Base-by-base conservation (phyloP, 2,329 filamentous ascomycete species). In the Plenodomus tracheiphilus region DNA sequence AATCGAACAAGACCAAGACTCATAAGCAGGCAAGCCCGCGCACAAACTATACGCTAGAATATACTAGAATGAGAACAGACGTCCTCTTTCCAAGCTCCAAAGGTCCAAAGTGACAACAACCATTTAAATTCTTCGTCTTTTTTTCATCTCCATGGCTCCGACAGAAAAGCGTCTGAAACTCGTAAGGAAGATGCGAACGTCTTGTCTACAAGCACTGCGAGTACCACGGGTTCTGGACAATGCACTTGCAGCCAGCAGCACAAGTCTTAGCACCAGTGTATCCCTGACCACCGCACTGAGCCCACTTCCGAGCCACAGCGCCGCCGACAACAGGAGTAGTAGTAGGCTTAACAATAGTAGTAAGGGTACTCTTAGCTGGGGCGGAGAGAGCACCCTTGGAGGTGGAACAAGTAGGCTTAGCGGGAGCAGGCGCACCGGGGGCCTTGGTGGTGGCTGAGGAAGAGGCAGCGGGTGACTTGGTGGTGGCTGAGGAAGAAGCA, bases 231-330 rank as follows among this genome's bases (percentile, higher is more conserved):
- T 79, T 79, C 46, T 58, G 59, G 19, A 62, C 58, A 28, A 64
- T 64, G 66, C 77, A 80, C 7, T 64, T 65, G 19, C 51, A 53
- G 22, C 77, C 77, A 21, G 64, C 48, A 5, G 65, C 70, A 45
- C 77, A 80, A 11, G 51, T 44, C 3, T 69, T 75, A 4, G 73
- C 40, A 16, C 77, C 78, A 1, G 60, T 72, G 58, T 63, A 78
- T 43, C 68, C 70, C 10, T 62, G 61, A 16, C 77, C 78, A 58
- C 77, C 78, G 56, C 77, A 79, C 64, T 78, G 77, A 3, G 67
- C 71, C 50, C 70, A 78, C 34, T 62, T 66, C 42, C 53, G 54
- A 28, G 60, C 65, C n/a, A 58, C 43, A 13, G 49, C 66, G 47
- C 47, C 55, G 16, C 46, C 42, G 11, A 39, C 49, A 22, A 39